Base-by-base conservation (phyloP, 2,329 filamentous ascomycete genomes). In the Tetracladium maxilliforme region DNA sequence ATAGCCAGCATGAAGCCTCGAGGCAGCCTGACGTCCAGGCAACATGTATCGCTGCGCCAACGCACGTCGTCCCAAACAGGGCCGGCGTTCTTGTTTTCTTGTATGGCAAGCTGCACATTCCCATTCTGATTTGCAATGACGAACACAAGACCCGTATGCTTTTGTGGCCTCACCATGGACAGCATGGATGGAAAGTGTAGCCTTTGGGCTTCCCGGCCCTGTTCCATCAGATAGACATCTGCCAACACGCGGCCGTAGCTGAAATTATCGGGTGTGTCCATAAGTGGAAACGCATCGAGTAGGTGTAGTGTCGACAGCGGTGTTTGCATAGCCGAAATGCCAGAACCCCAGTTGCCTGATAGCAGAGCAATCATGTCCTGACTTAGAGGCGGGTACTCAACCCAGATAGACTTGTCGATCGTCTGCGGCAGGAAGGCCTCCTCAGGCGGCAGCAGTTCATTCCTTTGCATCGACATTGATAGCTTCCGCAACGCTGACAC, bases 381-480 rank as follows among this genome's bases (percentile, higher is more conserved):
- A 14, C 73, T 73, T 33, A 87, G 64, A 7, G 61, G 53, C 1
- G 82, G 81, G 39, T 92, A 90, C 28, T 74, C 64, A 10, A 86
- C 45, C 83, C 82, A 93, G 19, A 92, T 77, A 1, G 68, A 70
- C 27, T 80, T 80, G 42, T 93, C 78, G 32, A 87, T 72, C 2
- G 73, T 71, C 39, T 83, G 78, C 2, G 77, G 76, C n/a, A 86
- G 58, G 21, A 74, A 64, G 1, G 69, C 56, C 23, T 75, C 68
- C 27, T 75, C 64, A 2, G 61, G 56, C 1, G 82, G 76, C 37
- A 93, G 58, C 29, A 90, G 72, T 13, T 74, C 70, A 40, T 92
- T 92, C 26, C 80, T 64, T 46, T 79, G 76, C 77, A 93, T 92
- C 1, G 82, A 92, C 37, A 77, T 65, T 5, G 79, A 59, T 19